Evolutionary conservation across 768 basidiomycete species (phyloP).

Genomic region (Podaxis sp.): DNA sequence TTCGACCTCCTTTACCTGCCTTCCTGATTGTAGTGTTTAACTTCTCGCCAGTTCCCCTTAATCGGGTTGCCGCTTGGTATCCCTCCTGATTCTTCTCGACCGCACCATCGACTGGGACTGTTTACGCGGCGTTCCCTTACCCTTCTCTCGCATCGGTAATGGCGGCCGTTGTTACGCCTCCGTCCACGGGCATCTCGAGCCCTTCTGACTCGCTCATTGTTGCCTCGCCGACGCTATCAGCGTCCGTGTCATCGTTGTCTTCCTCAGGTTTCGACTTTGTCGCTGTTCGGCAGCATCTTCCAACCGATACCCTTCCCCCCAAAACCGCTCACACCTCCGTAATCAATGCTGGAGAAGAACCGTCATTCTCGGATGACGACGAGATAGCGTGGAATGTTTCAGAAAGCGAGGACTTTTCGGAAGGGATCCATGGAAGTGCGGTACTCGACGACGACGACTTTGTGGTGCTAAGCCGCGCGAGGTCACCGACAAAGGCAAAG

Average conservation of each 20-base stretch:
- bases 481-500: neutral
- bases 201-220: slow-evolving; percentile 13
- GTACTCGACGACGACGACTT: slow-evolving; percentile 46
- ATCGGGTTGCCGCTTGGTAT: too few species aligned
- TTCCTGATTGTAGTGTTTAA: neutral
- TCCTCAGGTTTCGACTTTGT: slow-evolving; percentile 27
- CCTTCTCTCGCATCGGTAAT: slow-evolving; percentile 8
- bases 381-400: slow-evolving; percentile 51
- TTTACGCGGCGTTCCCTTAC: neutral
- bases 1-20: neutral
- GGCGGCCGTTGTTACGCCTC: slow-evolving; percentile 2
- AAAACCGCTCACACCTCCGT: neutral
- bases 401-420: slow-evolving; percentile 24
- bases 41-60: neutral
- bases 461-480: slow-evolving; percentile 36
- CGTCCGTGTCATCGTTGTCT: slow-evolving; percentile 23
- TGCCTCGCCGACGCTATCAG: slow-evolving; percentile 20
- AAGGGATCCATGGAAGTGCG: slow-evolving; percentile 6
- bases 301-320: neutral
- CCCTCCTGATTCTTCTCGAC: neutral
- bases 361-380: slow-evolving; percentile 38
- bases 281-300: slow-evolving; percentile 12
- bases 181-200: slow-evolving; percentile 1
- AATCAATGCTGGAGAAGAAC: neutral
- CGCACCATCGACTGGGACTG: neutral